Evolutionary conservation across 768 basidiomycete species (phyloP).

Genomic region (Lactarius akahatsu): DNA sequence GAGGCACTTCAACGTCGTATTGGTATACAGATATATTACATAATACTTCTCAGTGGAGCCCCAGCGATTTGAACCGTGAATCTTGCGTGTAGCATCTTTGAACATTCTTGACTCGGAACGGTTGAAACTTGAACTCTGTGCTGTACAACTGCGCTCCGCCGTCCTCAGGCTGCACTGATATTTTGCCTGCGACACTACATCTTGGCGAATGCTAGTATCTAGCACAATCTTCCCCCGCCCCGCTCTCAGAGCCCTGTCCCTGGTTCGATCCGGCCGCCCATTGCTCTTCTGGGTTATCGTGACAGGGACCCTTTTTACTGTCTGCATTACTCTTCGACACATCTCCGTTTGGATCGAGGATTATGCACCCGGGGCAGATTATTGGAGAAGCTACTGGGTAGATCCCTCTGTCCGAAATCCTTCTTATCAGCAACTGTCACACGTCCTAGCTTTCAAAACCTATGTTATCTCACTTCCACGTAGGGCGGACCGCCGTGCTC

Average conservation of each 20-base stretch:
- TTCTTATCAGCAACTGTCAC: neutral
- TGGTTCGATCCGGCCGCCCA: neutral
- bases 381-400: neutral
- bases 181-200: neutral
- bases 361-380: too few species aligned
- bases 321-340: constrained; percentile 3
- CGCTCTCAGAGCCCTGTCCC: neutral
- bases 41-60: neutral
- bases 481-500: constrained; percentile 52
- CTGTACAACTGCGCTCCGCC: neutral
- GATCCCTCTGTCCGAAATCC: neutral
- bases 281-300: constrained; percentile 2
- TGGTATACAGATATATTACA: neutral
- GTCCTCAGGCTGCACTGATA: neutral
- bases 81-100: neutral
- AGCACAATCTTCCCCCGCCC: neutral
- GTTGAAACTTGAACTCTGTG: neutral
- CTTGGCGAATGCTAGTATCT: neutral
- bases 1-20: too few species aligned
- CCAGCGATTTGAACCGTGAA: neutral
- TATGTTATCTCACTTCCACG: constrained; percentile 61
- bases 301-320: neutral
- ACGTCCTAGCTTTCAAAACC: constrained; percentile 32
- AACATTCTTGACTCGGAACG: neutral
- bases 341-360: constrained; percentile 1